Conservation (phyloP, 1,139 yeast species). For the Ashbya aceris region DNA sequence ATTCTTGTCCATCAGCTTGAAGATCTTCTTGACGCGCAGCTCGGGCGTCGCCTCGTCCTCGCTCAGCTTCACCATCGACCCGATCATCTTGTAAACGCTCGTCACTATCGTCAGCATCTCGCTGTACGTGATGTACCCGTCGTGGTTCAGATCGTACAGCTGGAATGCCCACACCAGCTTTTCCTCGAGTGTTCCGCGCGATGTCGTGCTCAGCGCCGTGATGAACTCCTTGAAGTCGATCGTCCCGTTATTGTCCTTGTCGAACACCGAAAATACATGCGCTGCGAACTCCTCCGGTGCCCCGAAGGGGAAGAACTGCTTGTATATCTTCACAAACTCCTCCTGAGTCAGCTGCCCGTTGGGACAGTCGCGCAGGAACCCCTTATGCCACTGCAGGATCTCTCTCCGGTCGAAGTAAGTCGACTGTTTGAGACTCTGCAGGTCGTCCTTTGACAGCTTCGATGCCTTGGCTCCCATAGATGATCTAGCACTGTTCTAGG, state of each 20-base stretch:
- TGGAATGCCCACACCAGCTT: slow-evolving; percentile 82
- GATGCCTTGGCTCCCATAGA: slow-evolving; percentile 93
- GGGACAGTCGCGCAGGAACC: slow-evolving; percentile 90
- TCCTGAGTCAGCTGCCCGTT: slow-evolving; percentile 78
- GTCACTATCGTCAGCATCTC: slow-evolving; percentile 74
- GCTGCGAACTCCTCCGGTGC: slow-evolving; percentile 89
- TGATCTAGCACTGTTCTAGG: background rate
- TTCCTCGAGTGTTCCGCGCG: slow-evolving; percentile 82
- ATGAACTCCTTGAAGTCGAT: slow-evolving; percentile 93
- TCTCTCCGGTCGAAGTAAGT: slow-evolving; percentile 92
- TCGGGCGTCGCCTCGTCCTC: slow-evolving; percentile 95
- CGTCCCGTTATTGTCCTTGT: slow-evolving; percentile 67
- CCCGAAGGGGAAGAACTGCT: slow-evolving; percentile 97
- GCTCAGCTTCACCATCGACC: slow-evolving; percentile 83
- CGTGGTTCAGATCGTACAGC: slow-evolving; percentile 72
- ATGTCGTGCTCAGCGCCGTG: slow-evolving; percentile 75
- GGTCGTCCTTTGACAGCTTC: slow-evolving; percentile 83
- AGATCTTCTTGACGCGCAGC: slow-evolving; percentile 72
- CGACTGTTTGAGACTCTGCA: slow-evolving; percentile 69
- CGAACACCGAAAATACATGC: slow-evolving; percentile 82
- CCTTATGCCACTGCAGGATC: slow-evolving; percentile 96
- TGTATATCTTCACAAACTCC: slow-evolving; percentile 85
- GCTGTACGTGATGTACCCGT: slow-evolving; percentile 62
- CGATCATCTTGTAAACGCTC: slow-evolving; percentile 92
- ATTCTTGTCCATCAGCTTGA: slow-evolving; percentile 62